phyloP scores from a whole-genome alignment of 148 eudicot species.

The Silene latifolia region DNA sequence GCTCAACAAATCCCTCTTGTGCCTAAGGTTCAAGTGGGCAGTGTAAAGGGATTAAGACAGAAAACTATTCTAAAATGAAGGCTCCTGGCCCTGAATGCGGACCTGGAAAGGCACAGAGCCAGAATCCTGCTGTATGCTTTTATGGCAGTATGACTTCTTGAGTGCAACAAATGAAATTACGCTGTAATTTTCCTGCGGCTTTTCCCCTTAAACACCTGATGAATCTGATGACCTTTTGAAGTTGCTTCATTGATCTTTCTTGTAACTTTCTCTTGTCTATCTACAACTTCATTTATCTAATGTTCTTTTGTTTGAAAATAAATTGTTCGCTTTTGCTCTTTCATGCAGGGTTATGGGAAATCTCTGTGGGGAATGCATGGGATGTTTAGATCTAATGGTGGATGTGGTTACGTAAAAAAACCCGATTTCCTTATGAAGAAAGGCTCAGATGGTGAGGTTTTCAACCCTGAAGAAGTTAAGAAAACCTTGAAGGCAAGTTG shows the following conservation, averaged over 20 bases:
- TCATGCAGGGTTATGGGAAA: conserved; percentile 58
- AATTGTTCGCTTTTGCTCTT: background rate
- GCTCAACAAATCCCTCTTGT: background rate
- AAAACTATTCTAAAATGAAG: too few species aligned
- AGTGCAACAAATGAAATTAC: too few species aligned
- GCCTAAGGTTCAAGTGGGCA: background rate
- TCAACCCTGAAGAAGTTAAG: conserved; percentile 57
- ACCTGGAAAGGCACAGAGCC: background rate
- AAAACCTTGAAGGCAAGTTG: conserved; percentile 48
- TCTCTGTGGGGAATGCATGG: conserved; percentile 70
- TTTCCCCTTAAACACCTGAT: too few species aligned
- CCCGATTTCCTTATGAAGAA: conserved; percentile 51
- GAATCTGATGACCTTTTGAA: background rate
- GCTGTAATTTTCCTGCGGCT: too few species aligned
- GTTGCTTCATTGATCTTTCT: background rate
- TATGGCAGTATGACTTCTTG: too few species aligned
- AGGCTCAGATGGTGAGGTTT: conserved; percentile 40
- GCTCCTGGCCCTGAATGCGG: too few species aligned
- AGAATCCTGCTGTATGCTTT: conserved; percentile 1
- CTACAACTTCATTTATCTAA: background rate
- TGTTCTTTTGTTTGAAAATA: background rate
- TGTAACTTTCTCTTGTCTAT: background rate
- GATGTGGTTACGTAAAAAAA: conserved; percentile 72
- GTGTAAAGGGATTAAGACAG: background rate
- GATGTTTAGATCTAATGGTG: conserved; percentile 70